Evolutionary conservation across 768 basidiomycete genomes (phyloP).

Genomic region (Infundibulicybe gibba): DNA sequence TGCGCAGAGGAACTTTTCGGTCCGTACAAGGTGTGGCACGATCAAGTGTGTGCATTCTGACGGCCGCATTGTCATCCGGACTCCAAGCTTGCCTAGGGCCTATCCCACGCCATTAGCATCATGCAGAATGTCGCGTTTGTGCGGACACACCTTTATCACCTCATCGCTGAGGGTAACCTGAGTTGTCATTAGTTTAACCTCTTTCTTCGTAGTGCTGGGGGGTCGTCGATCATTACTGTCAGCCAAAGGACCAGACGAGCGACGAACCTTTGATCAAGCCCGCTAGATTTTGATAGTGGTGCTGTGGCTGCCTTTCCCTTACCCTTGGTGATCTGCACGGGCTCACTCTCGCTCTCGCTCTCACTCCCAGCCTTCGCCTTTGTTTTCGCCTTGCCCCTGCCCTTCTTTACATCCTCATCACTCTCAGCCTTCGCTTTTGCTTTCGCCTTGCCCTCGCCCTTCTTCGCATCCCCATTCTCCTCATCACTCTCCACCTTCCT

Average conservation of each 20-base stretch:
- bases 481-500: conserved; percentile 2
- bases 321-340: conserved; percentile 12
- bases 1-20: conserved; percentile 86
- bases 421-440: conserved; percentile 1
- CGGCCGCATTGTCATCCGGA: conserved; percentile 55
- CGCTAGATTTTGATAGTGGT: not conserved
- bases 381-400: conserved; percentile 9
- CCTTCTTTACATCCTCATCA: conserved; percentile 6
- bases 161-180: conserved; percentile 55
- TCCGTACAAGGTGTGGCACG: conserved; percentile 65
- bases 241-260: not conserved
- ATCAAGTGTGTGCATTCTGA: conserved; percentile 79
- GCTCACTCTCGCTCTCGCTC: conserved; percentile 4
- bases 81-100: conserved; percentile 65
- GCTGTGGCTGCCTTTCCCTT: conserved; percentile 11
- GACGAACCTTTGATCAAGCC: conserved; percentile 8
- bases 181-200: conserved; percentile 64
- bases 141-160: conserved; percentile 49
- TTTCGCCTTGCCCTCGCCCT: conserved; percentile 6
- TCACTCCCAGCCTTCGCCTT: conserved; percentile 9
- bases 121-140: not conserved
- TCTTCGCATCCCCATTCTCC: conserved; percentile 10
- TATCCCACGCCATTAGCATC: conserved; percentile 21
- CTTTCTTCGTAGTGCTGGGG: conserved; percentile 3
- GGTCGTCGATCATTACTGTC: not conserved